Base-by-base conservation (phyloP, 441 rosid species). In the Mallotus japonicus region DNA sequence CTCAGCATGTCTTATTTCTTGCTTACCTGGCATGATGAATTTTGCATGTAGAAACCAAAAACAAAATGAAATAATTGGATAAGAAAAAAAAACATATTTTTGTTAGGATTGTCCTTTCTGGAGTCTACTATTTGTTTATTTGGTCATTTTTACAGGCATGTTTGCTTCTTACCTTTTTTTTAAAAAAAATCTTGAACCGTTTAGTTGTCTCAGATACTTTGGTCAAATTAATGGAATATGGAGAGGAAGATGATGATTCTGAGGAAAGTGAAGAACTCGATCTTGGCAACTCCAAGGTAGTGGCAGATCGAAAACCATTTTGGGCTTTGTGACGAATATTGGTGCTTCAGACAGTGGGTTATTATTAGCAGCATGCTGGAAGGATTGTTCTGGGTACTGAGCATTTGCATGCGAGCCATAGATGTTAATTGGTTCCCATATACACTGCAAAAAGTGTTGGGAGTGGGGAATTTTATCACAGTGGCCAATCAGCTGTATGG, bases 211-310 rank as follows among this genome's bases (percentile, higher is more conserved):
- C 93, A 88, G 99, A 92, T 78, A 95, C 99, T 54, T 84, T 92
- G 79, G 85, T 91, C 72, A 90, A 92, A 83, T 79, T 95, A 78
- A 87, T 92, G 93, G 92, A 93, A 75, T 90, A 95, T 76, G 92
- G 98, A n/a, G 93, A 95, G 7, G 99, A 92, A 24, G 95, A 94
- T 40, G 90, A 89, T 8, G 92, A 89, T 44, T 60, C 76, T 0
- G 89, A 89, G n/a, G 91, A 83, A 79, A 50, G 72, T 19, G 84
- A 77, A 65, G 86, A 75, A 75, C 55, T 83, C 34, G 62, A 49
- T 3, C 37, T 67, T 40, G 71, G 80, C 28, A 78, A 81, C 32
- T 73, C 81, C 20, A 69, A 32, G 60, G 55, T 75, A 24, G 65
- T 42, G 64, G 65, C 81, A 47, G 65, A 67, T 62, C 74, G 57